Evolutionary conservation across 2,329 filamentous ascomycete species (phyloP).

Genomic region (Aspergillus brasiliensis): DNA sequence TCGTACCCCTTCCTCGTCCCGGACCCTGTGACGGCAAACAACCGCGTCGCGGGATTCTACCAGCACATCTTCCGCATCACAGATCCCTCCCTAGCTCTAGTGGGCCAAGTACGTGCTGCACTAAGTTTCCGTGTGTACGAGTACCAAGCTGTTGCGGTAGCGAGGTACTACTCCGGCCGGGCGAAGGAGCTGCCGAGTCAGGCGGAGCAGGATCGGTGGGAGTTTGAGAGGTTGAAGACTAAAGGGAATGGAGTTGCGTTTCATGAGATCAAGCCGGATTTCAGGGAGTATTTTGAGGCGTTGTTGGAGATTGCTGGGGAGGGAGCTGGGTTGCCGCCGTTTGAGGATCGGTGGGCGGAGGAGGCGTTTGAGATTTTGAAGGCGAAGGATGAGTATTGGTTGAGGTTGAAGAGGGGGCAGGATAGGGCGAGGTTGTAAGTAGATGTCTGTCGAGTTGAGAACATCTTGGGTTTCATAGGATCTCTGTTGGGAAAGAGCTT

Average conservation of each 20-base stretch:
- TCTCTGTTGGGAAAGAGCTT: too few species aligned
- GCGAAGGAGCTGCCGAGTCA: slow-evolving; percentile 21
- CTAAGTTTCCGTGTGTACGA: slow-evolving; percentile 36
- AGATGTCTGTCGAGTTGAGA: too few species aligned
- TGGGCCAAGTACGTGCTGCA: slow-evolving; percentile 31
- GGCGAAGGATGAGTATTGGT: slow-evolving; percentile 16
- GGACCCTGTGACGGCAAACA: slow-evolving; percentile 26
- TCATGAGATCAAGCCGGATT: slow-evolving; percentile 35
- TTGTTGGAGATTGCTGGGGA: slow-evolving; percentile 43
- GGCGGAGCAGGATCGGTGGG: slow-evolving; percentile 30
- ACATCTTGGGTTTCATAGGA: too few species aligned
- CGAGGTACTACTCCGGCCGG: slow-evolving; percentile 30
- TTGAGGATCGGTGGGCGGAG: slow-evolving; percentile 39
- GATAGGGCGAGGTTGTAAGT: neutral
- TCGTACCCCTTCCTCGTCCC: slow-evolving; percentile 33
- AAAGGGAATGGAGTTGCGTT: slow-evolving; percentile 25
- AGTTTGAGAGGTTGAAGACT: slow-evolving; percentile 23
- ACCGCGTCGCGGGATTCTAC: slow-evolving; percentile 30
- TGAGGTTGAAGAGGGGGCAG: neutral
- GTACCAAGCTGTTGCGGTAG: slow-evolving; percentile 34
- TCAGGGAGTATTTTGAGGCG: slow-evolving; percentile 44
- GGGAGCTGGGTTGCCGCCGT: slow-evolving; percentile 40
- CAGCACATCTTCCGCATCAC: slow-evolving; percentile 34
- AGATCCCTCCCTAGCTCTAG: slow-evolving; percentile 31
- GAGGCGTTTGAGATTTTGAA: slow-evolving; percentile 22